phyloP scores from a whole-genome alignment of 768 basidiomycete genomes.

The Termitomyces sp. region DNA sequence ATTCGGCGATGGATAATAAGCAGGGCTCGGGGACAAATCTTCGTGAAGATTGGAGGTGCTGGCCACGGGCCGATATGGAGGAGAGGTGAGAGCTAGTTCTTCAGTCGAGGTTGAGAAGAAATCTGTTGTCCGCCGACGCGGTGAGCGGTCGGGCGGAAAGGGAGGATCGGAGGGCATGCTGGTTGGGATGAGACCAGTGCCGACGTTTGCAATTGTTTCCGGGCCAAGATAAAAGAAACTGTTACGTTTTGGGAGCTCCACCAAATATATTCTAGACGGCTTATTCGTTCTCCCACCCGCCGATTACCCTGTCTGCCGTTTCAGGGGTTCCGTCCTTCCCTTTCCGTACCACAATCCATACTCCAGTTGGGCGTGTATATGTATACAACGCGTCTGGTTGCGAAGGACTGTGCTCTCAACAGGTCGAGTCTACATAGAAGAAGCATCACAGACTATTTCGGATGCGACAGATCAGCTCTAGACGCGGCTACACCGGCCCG shows the following conservation, averaged over 20 bases:
- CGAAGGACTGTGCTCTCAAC: background rate
- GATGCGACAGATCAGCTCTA: too few relatives aligned
- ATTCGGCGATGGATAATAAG: constrained; percentile 17
- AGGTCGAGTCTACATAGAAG: background rate
- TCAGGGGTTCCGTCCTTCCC: background rate
- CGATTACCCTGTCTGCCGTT: background rate
- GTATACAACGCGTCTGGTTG: background rate
- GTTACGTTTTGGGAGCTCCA: background rate
- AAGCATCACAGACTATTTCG: background rate
- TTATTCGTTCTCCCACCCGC: background rate
- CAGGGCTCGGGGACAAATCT: constrained; percentile 21
- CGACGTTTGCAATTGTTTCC: constrained; percentile 6
- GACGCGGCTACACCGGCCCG: background rate
- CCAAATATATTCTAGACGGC: background rate
- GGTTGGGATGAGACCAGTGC: background rate
- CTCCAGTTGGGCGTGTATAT: background rate
- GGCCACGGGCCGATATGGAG: constrained; percentile 30
- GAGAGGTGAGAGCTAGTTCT: constrained; percentile 22
- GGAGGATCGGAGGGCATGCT: background rate
- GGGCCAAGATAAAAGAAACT: background rate
- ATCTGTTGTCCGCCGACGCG: constrained; percentile 1
- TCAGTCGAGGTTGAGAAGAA: constrained; percentile 13
- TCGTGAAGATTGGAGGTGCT: constrained; percentile 27
- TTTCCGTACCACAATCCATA: background rate
- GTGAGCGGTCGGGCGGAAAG: background rate